Conservation (phyloP, 352 stramenopile species). For the Globisporangium recalcitrans region DNA sequence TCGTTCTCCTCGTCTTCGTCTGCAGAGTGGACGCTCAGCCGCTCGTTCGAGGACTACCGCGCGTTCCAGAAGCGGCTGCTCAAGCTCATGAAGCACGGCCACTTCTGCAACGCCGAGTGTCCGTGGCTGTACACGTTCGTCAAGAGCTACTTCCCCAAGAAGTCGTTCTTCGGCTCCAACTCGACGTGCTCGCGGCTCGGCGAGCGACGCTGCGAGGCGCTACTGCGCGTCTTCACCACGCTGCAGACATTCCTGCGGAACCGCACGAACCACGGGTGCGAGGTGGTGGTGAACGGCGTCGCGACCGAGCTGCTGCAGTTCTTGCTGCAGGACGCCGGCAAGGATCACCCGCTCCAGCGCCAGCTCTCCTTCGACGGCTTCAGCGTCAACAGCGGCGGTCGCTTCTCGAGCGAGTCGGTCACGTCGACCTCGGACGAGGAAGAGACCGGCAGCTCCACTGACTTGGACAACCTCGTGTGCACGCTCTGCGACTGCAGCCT, state of each 20-base stretch:
- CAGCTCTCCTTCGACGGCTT: constrained; percentile 4
- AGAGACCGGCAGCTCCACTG: constrained; percentile 12
- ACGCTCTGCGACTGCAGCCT: constrained; percentile 13
- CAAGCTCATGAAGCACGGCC: constrained; percentile 24
- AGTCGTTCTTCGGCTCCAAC: constrained; percentile 11
- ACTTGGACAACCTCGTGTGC: constrained; percentile 8
- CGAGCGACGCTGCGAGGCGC: constrained; percentile 18
- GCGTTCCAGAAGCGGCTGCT: constrained; percentile 34
- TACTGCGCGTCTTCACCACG: constrained; percentile 26
- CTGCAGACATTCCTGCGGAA: constrained; percentile 35
- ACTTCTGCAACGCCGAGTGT: constrained; percentile 37
- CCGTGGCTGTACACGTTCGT: constrained; percentile 38
- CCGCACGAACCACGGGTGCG: constrained; percentile 32
- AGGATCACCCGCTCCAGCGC: constrained; percentile 8
- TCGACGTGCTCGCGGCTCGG: constrained; percentile 1
- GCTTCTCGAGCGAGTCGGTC: constrained; percentile 16
- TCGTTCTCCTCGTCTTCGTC: not conserved
- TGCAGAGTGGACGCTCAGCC: not conserved
- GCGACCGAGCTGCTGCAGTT: constrained; percentile 24
- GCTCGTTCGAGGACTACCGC: constrained; percentile 25
- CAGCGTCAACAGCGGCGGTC: not conserved
- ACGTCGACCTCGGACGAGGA: constrained; percentile 19
- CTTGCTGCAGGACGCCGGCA: constrained; percentile 8
- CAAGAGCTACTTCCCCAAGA: constrained; percentile 41
- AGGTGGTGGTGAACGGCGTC: constrained; percentile 29